Evolutionary conservation across 495 filamentous ascomycete genomes (phyloP).

Genomic region (Lindgomyces ingoldianus): DNA sequence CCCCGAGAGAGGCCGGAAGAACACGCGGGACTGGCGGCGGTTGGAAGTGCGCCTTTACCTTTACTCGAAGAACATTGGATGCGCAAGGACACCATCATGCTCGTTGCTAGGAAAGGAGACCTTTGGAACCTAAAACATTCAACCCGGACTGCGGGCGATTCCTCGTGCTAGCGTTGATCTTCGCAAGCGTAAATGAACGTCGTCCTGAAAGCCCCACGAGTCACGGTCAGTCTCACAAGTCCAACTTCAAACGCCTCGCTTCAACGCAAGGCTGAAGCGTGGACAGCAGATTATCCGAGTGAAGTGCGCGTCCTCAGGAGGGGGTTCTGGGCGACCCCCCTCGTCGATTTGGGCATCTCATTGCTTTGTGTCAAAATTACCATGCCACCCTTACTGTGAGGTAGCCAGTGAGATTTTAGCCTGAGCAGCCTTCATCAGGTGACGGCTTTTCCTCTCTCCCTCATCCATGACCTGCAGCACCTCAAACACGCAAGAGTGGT

Average conservation of each 20-base stretch:
- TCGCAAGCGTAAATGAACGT: neutral
- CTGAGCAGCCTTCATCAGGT: neutral
- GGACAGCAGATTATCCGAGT: neutral
- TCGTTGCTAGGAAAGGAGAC: neutral
- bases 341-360: neutral
- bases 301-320: too few species aligned
- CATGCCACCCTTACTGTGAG: neutral
- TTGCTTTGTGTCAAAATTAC: neutral
- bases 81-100: too few species aligned
- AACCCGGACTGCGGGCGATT: neutral
- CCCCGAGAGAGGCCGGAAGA: too few species aligned
- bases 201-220: neutral
- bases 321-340: neutral
- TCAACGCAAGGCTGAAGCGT: neutral
- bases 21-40: too few species aligned
- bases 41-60: too few species aligned
- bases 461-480: neutral
- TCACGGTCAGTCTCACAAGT: neutral
- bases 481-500: neutral
- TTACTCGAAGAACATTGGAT: too few species aligned
- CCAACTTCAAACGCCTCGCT: neutral
- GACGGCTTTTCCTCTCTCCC: slow-evolving; percentile 8
- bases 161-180: neutral
- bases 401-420: neutral
- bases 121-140: neutral